These are phyloP conservation scores for Diplodia sapinea DNA, from an alignment of 2,329 filamentous ascomycete species.

Conservation along the genomic window DNA sequence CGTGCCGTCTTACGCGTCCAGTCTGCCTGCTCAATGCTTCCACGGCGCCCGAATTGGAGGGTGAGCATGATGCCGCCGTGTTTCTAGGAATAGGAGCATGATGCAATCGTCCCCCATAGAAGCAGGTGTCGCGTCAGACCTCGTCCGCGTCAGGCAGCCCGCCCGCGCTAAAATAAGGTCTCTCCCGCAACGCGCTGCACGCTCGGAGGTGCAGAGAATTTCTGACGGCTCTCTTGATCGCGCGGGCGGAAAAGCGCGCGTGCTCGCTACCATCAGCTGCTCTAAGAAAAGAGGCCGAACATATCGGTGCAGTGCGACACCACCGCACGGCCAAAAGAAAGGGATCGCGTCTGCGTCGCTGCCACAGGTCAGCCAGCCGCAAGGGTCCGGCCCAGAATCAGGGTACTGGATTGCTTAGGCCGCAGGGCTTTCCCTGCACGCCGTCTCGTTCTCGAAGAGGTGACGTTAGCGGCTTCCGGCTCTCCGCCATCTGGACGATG, in stretches of 20 bases:
- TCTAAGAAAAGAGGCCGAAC: too few relatives aligned
- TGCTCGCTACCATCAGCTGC: background rate
- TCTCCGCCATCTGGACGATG: constrained; percentile 19
- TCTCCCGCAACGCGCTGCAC: constrained; percentile 12
- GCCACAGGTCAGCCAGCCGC: constrained; percentile 14
- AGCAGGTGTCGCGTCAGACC: constrained; percentile 12
- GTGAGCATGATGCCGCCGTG: constrained; percentile 10
- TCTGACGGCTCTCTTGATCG: constrained; percentile 3
- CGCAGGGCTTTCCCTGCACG: constrained; percentile 15
- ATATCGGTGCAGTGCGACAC: constrained; percentile 2
- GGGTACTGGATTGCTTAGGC: constrained; percentile 10
- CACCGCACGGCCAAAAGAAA: background rate
- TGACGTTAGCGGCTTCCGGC: constrained; percentile 24
- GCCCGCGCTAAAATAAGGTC: constrained; percentile 14
- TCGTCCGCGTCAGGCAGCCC: constrained; percentile 13
- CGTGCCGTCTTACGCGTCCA: constrained; percentile 18
- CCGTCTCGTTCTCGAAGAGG: background rate
- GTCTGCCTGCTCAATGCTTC: constrained; percentile 7
- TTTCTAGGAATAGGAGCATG: constrained; percentile 22
- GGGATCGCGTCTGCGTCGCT: background rate
- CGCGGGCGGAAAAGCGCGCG: background rate
- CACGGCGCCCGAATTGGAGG: constrained; percentile 7
- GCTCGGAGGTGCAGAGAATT: background rate
- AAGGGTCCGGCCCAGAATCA: constrained; percentile 27
- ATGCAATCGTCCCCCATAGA: constrained; percentile 12